A percentile compares a stretch with the other conserved stretches of the same genome.
Conservation (phyloP, 495 filamentous ascomycete genomes). For the Hypomontagnella monticulosa region DNA sequence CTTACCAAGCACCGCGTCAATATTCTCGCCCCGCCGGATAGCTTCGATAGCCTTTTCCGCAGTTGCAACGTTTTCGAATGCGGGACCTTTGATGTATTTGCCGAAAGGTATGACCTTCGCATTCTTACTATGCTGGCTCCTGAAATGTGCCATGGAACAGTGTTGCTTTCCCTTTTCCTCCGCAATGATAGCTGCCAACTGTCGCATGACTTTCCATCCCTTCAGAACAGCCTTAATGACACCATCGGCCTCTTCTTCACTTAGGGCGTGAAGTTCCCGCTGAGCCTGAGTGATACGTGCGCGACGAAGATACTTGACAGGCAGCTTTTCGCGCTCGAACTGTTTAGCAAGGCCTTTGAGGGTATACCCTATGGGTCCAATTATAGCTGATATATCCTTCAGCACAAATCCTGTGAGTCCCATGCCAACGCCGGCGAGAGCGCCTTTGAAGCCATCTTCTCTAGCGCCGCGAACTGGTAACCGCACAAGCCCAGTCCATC, state of each 20-base stretch:
- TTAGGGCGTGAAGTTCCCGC: constrained; percentile 47
- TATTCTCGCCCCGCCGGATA: constrained; percentile 45
- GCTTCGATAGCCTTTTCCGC: constrained; percentile 55
- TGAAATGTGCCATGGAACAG: constrained; percentile 39
- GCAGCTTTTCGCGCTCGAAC: constrained; percentile 56
- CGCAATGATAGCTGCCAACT: constrained; percentile 51
- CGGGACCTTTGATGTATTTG: constrained; percentile 42
- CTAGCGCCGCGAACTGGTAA: constrained; percentile 72
- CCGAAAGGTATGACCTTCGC: constrained; percentile 35
- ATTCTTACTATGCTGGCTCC: constrained; percentile 41
- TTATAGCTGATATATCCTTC: constrained; percentile 71
- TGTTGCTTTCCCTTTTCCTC: constrained; percentile 49
- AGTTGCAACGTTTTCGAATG: constrained; percentile 57
- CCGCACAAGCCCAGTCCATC: constrained; percentile 72
- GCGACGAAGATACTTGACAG: constrained; percentile 57
- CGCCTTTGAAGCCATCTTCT: constrained; percentile 65
- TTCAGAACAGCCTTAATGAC: constrained; percentile 41
- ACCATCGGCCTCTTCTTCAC: constrained; percentile 42
- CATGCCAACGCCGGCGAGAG: constrained; percentile 74
- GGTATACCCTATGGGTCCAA: constrained; percentile 71
- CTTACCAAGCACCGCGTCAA: constrained; percentile 30
- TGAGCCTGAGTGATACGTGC: constrained; percentile 61
- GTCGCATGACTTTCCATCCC: constrained; percentile 57
- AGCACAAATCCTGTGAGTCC: constrained; percentile 78
- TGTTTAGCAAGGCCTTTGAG: constrained; percentile 72